These are phyloP conservation scores for Dalbergia cultrata DNA, from an alignment of 306 rosid genomes.

Conservation along the genomic window DNA sequence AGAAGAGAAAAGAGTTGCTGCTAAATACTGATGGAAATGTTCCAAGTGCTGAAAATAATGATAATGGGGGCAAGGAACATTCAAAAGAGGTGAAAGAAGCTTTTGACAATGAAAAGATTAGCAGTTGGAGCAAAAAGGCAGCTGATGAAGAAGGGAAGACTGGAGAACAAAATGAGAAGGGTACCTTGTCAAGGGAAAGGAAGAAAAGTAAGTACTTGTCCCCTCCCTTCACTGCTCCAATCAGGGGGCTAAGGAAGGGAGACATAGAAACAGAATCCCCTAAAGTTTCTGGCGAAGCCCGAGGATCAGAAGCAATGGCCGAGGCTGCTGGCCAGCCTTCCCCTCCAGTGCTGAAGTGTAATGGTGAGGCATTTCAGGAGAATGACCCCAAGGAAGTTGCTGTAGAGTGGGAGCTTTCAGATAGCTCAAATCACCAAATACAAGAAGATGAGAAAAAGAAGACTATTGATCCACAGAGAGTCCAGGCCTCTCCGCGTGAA, in stretches of 20 bases:
- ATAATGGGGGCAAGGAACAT: slow-evolving; percentile 39
- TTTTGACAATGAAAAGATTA: slow-evolving; percentile 27
- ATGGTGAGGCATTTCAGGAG: slow-evolving; percentile 43
- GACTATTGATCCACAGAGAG: slow-evolving; percentile 56
- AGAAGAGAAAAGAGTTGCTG: slow-evolving; percentile 47
- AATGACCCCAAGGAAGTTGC: slow-evolving; percentile 38
- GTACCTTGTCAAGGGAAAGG: slow-evolving; percentile 65
- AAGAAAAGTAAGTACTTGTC: slow-evolving; percentile 89
- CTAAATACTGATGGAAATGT: slow-evolving; percentile 32
- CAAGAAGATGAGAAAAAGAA: slow-evolving; percentile 44
- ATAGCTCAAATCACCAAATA: slow-evolving; percentile 45
- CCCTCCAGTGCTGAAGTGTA: slow-evolving; percentile 42
- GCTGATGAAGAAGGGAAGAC: slow-evolving; percentile 43
- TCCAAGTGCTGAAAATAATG: slow-evolving; percentile 40
- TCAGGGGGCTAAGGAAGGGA: slow-evolving; percentile 49
- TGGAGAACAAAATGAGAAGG: slow-evolving; percentile 48
- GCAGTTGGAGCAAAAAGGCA: slow-evolving; percentile 32
- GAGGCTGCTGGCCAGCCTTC: slow-evolving; percentile 41
- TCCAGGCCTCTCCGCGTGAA: slow-evolving; percentile 50
- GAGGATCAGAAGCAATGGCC: slow-evolving; percentile 28
- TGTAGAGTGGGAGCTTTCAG: slow-evolving; percentile 31
- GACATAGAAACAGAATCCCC: slow-evolving; percentile 42
- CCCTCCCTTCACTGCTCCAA: slow-evolving; percentile 75
- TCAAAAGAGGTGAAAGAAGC: slow-evolving; percentile 49
- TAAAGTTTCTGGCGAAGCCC: slow-evolving; percentile 41